phyloP scores from a whole-genome alignment of 2,329 filamentous ascomycete species.

The Fusarium succisae region DNA sequence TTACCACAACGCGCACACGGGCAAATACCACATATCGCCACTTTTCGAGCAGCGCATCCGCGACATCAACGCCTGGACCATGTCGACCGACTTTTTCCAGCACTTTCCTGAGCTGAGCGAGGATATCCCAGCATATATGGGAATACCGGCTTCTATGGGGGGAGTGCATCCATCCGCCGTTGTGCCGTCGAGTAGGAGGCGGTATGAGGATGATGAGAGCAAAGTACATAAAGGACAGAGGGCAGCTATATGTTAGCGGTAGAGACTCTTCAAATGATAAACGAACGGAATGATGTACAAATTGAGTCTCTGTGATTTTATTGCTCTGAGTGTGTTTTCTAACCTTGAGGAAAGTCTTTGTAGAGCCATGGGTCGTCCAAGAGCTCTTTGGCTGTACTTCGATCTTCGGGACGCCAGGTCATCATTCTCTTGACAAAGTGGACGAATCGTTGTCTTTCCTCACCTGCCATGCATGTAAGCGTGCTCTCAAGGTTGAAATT shows the following conservation, averaged over 20 bases:
- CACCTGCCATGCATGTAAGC: neutral
- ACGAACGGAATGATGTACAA: neutral
- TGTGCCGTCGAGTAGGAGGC: neutral
- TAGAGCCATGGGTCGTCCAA: neutral
- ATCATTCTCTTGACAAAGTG: neutral
- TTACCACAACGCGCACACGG: conserved; percentile 36
- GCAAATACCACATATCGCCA: conserved; percentile 37
- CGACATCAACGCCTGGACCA: conserved; percentile 45
- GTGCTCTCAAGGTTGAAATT: neutral
- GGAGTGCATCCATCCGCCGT: neutral
- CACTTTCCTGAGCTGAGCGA: conserved; percentile 41
- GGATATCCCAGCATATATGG: conserved; percentile 44
- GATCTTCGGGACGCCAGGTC: neutral
- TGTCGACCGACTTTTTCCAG: conserved; percentile 41
- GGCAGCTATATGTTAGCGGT: conserved; percentile 1
- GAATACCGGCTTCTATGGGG: neutral
- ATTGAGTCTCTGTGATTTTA: neutral
- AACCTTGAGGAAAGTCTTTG: neutral
- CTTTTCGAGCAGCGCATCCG: conserved; percentile 39
- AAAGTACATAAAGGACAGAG: neutral
- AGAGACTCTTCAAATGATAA: neutral
- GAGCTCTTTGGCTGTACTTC: neutral
- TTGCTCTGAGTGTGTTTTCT: neutral
- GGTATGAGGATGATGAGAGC: neutral
- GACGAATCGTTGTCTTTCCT: neutral